Conservation (phyloP, 768 basidiomycete species). For the Amanita exitialis region DNA sequence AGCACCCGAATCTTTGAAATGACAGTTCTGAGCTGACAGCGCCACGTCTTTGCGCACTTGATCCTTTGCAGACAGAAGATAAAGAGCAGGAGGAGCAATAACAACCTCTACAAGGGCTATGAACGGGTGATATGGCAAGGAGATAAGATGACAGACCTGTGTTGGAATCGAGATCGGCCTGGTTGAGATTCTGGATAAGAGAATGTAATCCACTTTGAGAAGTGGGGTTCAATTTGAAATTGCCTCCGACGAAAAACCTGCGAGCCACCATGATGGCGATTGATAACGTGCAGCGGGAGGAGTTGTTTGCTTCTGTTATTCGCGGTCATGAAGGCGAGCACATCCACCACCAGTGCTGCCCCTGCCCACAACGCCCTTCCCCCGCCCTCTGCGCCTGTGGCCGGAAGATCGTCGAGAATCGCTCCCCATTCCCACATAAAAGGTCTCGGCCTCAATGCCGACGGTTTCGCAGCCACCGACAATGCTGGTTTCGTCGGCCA, state of each 20-base stretch:
- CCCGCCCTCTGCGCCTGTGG: slow-evolving; percentile 34
- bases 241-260: slow-evolving; percentile 91
- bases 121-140: slow-evolving; percentile 8
- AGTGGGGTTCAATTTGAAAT: slow-evolving; percentile 96
- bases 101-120: slow-evolving; percentile 64
- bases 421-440: slow-evolving; percentile 96
- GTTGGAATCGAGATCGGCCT: slow-evolving; percentile 63
- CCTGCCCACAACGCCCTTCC: slow-evolving; percentile 71
- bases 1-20: slow-evolving; percentile 76
- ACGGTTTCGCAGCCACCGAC: slow-evolving; percentile 67
- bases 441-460: slow-evolving; percentile 81
- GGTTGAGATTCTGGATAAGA: slow-evolving; percentile 66
- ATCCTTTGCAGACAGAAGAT: slow-evolving; percentile 66
- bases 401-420: slow-evolving; percentile 66
- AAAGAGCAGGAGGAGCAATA: slow-evolving; percentile 84
- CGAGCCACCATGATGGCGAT: slow-evolving; percentile 56
- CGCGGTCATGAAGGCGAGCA: slow-evolving; percentile 23
- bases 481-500: slow-evolving; percentile 90
- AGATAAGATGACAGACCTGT: slow-evolving; percentile 44
- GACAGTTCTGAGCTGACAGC: slow-evolving; percentile 88
- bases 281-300: background rate
- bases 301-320: background rate
- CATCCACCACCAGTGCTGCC: slow-evolving; percentile 34
- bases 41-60: slow-evolving; percentile 56
- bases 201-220: slow-evolving; percentile 51